These are phyloP conservation scores for Fusarium lyarnte DNA, from an alignment of 2,329 filamentous ascomycete species.

Conservation along the genomic window DNA sequence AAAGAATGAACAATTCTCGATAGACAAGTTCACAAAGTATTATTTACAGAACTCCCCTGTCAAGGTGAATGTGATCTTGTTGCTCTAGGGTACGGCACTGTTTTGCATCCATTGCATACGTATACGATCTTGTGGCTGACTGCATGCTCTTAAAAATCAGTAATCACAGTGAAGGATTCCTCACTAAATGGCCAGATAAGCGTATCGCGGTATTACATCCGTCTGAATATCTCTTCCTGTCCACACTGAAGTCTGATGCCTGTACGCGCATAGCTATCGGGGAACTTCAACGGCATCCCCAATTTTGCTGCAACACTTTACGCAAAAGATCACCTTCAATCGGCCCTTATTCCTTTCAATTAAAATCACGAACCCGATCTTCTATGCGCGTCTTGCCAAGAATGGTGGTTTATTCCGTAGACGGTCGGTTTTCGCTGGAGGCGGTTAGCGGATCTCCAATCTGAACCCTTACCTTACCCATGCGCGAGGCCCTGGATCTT, in stretches of 20 bases:
- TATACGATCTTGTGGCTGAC: rapidly evolving
- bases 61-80: not conserved
- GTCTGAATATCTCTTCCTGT: rapidly evolving
- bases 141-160: not conserved
- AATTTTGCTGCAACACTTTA: not conserved
- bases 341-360: not conserved
- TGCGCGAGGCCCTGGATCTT: constrained; percentile 27
- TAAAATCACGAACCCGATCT: not conserved
- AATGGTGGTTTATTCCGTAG: not conserved
- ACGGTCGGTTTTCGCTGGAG: not conserved
- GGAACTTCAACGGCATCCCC: not conserved
- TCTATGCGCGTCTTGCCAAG: not conserved
- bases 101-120: not conserved
- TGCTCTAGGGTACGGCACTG: not conserved
- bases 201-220: rapidly evolving
- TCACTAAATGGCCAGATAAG: rapidly evolving
- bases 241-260: too few relatives aligned
- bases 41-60: not conserved
- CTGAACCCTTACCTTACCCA: constrained; percentile 15
- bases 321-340: not conserved
- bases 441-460: constrained; percentile 5
- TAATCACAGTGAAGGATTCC: not conserved
- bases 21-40: not conserved
- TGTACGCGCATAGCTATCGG: not conserved
- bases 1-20: not conserved